Conservation (phyloP, 2,329 filamentous ascomycete genomes). For the Alternaria ventricosa region DNA sequence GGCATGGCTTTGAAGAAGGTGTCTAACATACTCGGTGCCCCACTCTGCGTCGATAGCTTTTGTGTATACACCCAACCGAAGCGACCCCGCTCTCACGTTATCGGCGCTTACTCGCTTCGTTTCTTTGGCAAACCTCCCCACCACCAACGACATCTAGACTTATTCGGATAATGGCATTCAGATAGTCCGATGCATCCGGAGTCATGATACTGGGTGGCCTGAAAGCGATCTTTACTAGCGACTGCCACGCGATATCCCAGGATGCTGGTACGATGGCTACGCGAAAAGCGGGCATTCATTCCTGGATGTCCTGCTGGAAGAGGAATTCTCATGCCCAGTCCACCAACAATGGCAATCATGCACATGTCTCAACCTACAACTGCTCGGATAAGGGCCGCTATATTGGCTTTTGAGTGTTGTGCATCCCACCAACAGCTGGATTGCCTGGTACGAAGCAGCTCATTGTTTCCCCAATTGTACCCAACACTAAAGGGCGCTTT, state of each 20-base stretch:
- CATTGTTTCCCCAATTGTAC: not conserved
- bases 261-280: not conserved
- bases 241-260: slow-evolving; percentile 4
- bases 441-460: not conserved
- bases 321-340: not conserved
- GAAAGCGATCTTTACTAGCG: not conserved
- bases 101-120: slow-evolving; percentile 34
- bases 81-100: slow-evolving; percentile 17
- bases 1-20: not conserved
- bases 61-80: slow-evolving; percentile 11
- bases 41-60: slow-evolving; percentile 2
- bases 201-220: not conserved
- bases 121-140: slow-evolving; percentile 28
- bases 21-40: slow-evolving; percentile 5
- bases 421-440: not conserved
- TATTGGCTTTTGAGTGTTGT: not conserved
- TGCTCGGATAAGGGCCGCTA: not conserved
- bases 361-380: not conserved
- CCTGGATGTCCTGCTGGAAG: not conserved
- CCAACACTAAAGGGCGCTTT: not conserved
- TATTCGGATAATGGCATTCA: not conserved
- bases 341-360: not conserved
- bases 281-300: not conserved
- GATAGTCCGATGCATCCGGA: not conserved
- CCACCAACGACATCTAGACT: slow-evolving; percentile 21